phyloP scores from a whole-genome alignment of 2,329 filamentous ascomycete species.

The Phialocephala subalpina region DNA sequence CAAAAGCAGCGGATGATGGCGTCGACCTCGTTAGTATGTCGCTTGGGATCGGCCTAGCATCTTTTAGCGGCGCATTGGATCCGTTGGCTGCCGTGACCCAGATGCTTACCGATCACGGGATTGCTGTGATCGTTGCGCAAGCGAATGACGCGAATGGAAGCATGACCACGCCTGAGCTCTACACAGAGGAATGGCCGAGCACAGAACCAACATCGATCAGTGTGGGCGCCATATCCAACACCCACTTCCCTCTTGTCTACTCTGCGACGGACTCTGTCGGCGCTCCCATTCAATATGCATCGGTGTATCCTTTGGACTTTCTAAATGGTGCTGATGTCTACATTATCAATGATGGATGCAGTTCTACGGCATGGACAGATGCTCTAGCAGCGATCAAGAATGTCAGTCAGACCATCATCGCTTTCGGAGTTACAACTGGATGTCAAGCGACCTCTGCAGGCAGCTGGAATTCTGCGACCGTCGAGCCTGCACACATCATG shows the following conservation, averaged over 20 bases:
- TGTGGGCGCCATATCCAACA: conserved; percentile 32
- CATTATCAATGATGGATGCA: conserved; percentile 25
- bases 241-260: conserved; percentile 32
- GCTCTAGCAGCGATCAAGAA: conserved; percentile 22
- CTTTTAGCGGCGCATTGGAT: conserved; percentile 19
- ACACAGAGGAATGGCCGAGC: conserved; percentile 25
- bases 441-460: conserved; percentile 9
- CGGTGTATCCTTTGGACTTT: conserved; percentile 30
- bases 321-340: conserved; percentile 20
- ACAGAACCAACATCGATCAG: conserved; percentile 28
- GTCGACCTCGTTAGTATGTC: conserved; percentile 40
- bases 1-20: conserved; percentile 33
- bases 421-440: conserved; percentile 18
- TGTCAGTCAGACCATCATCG: conserved; percentile 31
- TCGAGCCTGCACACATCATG: conserved; percentile 26
- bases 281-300: conserved; percentile 29
- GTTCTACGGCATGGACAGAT: conserved; percentile 21
- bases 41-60: conserved; percentile 21
- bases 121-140: conserved; percentile 26
- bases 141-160: conserved; percentile 29
- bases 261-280: conserved; percentile 24
- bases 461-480: conserved; percentile 6
- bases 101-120: conserved; percentile 13
- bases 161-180: conserved; percentile 22
- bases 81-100: conserved; percentile 18